Percentiles rank a stretch among this genome's conserved stretches.
phyloP scores from a whole-genome alignment of 139 green algal species.

The Yamagishiella unicocca region DNA sequence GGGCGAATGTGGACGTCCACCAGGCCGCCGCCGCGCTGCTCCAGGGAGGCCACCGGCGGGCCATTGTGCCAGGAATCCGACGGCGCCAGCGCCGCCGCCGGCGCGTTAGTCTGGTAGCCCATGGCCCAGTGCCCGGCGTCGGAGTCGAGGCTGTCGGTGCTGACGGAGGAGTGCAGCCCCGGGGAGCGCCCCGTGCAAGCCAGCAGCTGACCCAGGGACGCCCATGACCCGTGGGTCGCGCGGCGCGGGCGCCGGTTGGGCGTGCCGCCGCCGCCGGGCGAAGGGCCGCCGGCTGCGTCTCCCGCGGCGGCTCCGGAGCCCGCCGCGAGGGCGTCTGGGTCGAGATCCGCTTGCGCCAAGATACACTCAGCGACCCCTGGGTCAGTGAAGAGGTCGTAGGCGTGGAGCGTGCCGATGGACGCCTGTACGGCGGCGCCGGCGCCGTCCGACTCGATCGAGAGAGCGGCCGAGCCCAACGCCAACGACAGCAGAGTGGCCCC shows the following conservation, averaged over 20 bases:
- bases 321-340: background rate
- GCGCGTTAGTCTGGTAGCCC: background rate
- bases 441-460: background rate
- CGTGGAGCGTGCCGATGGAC: conserved; percentile 8
- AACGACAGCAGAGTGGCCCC: background rate
- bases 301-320: background rate
- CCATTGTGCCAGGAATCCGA: background rate
- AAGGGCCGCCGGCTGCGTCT: background rate
- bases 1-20: conserved; percentile 47
- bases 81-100: background rate
- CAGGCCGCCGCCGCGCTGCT: background rate
- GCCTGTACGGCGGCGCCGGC: background rate
- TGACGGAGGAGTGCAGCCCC: conserved; percentile 11
- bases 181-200: background rate
- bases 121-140: conserved; percentile 43
- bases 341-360: background rate
- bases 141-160: conserved; percentile 45
- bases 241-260: background rate
- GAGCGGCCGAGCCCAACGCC: background rate
- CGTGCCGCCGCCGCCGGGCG: background rate
- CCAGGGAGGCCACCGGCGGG: conserved; percentile 17
- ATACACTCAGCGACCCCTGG: conserved; percentile 55
- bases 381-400: conserved; percentile 50
- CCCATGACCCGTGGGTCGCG: conserved; percentile 27
- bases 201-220: conserved; percentile 19